phyloP scores from a whole-genome alignment of 176 grass and related monocot genomes.

The Cenchrus americanus region DNA sequence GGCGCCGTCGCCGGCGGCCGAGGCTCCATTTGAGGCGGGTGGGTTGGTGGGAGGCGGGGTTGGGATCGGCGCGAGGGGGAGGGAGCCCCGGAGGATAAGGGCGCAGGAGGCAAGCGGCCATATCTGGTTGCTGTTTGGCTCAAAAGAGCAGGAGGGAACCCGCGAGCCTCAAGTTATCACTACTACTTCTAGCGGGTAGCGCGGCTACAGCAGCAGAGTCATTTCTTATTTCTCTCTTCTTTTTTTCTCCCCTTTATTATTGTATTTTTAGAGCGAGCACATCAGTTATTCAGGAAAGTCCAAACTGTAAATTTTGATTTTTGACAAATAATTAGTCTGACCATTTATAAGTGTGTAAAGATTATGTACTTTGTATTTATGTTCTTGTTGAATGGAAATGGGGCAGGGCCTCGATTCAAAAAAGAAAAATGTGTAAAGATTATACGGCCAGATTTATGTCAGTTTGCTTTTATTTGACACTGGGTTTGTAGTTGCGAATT shows the following conservation, averaged over 20 bases:
- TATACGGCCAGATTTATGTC: not conserved
- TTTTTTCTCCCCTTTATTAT: not conserved
- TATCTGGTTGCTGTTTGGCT: slow-evolving; percentile 19
- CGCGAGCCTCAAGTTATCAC: not conserved
- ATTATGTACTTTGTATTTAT: not conserved
- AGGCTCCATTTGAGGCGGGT: slow-evolving; percentile 23
- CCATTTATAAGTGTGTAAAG: not conserved
- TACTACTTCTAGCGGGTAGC: not conserved
- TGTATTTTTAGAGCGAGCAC: not conserved
- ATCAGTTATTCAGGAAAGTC: not conserved
- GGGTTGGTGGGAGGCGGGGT: slow-evolving; percentile 15
- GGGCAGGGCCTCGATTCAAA: too few species aligned
- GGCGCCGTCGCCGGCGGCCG: slow-evolving; percentile 11
- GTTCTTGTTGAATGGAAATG: too few species aligned
- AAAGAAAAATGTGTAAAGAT: too few species aligned
- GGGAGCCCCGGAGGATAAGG: slow-evolving; percentile 52
- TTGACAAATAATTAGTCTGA: not conserved
- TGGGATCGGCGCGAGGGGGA: not conserved
- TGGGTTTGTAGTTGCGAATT: not conserved
- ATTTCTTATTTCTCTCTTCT: not conserved
- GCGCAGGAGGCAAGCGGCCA: slow-evolving; percentile 44
- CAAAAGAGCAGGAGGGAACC: not conserved
- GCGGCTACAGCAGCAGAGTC: not conserved
- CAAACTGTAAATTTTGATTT: not conserved
- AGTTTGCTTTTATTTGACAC: not conserved